Conservation (phyloP, 2,329 filamentous ascomycete genomes). For the Colletotrichum cuscutae region DNA sequence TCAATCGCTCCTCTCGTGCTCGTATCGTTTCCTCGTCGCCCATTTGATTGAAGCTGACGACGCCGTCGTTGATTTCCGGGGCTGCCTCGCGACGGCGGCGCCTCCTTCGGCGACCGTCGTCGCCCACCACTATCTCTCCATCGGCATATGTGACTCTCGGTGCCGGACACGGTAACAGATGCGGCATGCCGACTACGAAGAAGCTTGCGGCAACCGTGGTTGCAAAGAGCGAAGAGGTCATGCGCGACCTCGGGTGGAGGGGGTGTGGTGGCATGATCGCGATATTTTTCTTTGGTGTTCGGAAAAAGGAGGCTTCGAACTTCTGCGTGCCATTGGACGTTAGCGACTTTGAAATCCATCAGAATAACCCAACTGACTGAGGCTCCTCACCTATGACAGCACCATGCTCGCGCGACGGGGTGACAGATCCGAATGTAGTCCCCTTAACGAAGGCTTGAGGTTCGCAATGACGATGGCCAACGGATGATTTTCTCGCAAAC, state of each 20-base stretch:
- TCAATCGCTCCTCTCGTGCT: slow-evolving; percentile 52
- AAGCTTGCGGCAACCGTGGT: slow-evolving; percentile 92
- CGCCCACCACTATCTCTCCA: slow-evolving; percentile 61
- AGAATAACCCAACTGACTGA: neutral
- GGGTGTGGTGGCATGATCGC: slow-evolving; percentile 78
- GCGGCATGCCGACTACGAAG: slow-evolving; percentile 89
- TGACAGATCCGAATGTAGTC: slow-evolving; percentile 1
- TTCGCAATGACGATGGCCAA: neutral
- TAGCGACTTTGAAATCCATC: neutral
- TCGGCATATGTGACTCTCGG: slow-evolving; percentile 81
- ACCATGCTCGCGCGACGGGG: slow-evolving; percentile 30
- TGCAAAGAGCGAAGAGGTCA: slow-evolving; percentile 94
- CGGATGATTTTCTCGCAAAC: slow-evolving; percentile 22
- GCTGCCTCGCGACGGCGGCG: slow-evolving; percentile 50
- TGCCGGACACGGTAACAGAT: slow-evolving; percentile 90
- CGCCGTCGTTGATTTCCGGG: slow-evolving; percentile 54
- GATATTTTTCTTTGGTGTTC: slow-evolving; percentile 9
- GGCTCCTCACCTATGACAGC: slow-evolving; percentile 29
- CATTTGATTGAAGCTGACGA: slow-evolving; percentile 58
- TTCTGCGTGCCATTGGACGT: slow-evolving; percentile 25
- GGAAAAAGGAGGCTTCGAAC: slow-evolving; percentile 18
- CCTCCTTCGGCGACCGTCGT: slow-evolving; percentile 56
- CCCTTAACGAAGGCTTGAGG: slow-evolving; percentile 7
- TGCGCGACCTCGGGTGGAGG: slow-evolving; percentile 91
- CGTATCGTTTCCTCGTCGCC: slow-evolving; percentile 47